Base-by-base conservation (phyloP, 73 alveolate genomes). In the Paramecium octaurelia region DNA sequence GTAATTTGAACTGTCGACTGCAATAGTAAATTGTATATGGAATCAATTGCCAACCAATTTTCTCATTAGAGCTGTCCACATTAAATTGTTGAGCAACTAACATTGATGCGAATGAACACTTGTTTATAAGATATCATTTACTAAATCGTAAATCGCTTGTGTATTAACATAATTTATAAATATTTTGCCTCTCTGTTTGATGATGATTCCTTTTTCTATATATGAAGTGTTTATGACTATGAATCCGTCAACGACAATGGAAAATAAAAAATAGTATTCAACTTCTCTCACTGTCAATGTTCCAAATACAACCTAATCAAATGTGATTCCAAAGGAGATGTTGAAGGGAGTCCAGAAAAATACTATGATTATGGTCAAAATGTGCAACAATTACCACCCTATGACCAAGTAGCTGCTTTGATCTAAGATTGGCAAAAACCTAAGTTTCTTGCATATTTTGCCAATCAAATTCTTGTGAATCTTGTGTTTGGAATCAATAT, bases 151-250 rank as follows among this genome's bases (percentile, higher is more conserved):
- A 95, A 40, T 95, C 27, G 59, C 95, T 40, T 68, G 95, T 90
- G 97, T 97, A 20, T 76, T 89, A 9, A 96, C 31, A 70, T 95
- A 96, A 38, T 94, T 76, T 60, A 68, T 40, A 76, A 95, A 57
- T 31, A 96, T 95, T 34, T 85, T 89, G 43, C 95, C 75, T 34
- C 98, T 77, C 43, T 80, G 58, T 92, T 91, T 93, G 3, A 95
- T 92, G 4, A 94, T 44, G n/a, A 85, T 48, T 70, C 98, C 98
- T 23, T 95, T 95, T 69, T 93, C 91, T 34, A 95, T 95, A 59
- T 94, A 96, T 8, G 97, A 96, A 23, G 97, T 95, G 69, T 93
- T 93, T 54, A 93, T 89, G 9, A 94, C 59, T 18, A 96, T 40
- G 12, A 83, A 91, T 29, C 73, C 73, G 60, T 96, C 98, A n/a